A percentile compares a stretch with the other conserved stretches of the same genome.
These are phyloP conservation scores for Craspedostauros australis DNA, from an alignment of 108 stramenopile species.

Conservation along the genomic window DNA sequence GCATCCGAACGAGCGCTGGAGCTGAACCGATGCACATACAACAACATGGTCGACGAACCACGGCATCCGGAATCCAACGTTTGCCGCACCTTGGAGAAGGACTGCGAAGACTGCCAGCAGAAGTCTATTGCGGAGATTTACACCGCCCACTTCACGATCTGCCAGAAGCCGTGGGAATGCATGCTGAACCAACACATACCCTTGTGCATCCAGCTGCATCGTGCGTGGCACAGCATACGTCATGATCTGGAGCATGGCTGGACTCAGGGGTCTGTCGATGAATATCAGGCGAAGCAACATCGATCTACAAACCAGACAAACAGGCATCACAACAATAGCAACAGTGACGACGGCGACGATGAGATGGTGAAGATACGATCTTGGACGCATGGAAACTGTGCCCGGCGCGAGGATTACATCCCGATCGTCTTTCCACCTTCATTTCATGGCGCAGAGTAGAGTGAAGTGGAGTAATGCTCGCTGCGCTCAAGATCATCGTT, in stretches of 20 bases:
- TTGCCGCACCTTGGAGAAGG: conserved; percentile 42
- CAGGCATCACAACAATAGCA: too few species aligned
- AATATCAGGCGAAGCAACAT: too few species aligned
- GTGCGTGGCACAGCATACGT: conserved; percentile 14
- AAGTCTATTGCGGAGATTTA: conserved; percentile 38
- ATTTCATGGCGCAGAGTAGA: too few species aligned
- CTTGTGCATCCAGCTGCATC: conserved; percentile 13
- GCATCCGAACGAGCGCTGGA: conserved; percentile 29
- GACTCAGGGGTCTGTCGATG: too few species aligned
- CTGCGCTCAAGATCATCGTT: too few species aligned
- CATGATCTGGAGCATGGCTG: conserved; percentile 11
- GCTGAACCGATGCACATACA: conserved; percentile 71
- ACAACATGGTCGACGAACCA: conserved; percentile 74
- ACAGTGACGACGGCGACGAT: too few species aligned
- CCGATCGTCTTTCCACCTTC: too few species aligned
- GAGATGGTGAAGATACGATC: too few species aligned
- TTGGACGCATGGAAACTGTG: too few species aligned
- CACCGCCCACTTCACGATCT: conserved; percentile 75
- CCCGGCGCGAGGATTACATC: too few species aligned
- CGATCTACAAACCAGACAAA: too few species aligned
- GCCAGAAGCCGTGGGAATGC: conserved; percentile 59
- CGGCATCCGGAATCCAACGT: conserved; percentile 5
- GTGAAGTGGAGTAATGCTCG: too few species aligned
- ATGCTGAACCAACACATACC: background rate
- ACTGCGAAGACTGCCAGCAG: conserved; percentile 68